Base-by-base conservation (phyloP, 805 yeast species). In the Saccharomycopsis javanensis region DNA sequence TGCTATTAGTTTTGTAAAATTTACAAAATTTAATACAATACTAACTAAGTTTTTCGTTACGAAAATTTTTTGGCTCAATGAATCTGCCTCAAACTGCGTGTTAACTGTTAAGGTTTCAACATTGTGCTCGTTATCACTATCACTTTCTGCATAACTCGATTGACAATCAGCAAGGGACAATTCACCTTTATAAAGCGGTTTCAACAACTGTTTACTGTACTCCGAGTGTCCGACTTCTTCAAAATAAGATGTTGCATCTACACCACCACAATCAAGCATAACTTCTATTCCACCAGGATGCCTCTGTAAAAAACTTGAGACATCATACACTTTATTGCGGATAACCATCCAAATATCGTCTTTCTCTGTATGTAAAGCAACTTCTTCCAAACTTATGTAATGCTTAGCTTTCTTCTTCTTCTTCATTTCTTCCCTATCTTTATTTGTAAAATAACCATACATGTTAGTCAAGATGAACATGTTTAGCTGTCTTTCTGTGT, bases 291-390 rank as follows among this genome's bases (percentile, higher is more conserved):
- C 63, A 11, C 63, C 63, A n/a, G 86, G 86, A 63, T 81, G 86
- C 38, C 23, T n/a, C 8, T 18, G 5, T 11, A 57, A 18, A 50
- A 60, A 60, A 23, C 68, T 71, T 3, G 92, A 78, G 28, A 86
- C 78, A 68, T 88, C 85, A 69, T 83, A 88, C 3, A 92, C 96
- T 63, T 83, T 82, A 58, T 85, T 87, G 65, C 88, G 83, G 59
- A 88, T 77, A 54, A 88, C 79, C 76, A 92, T 81, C 96, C 97
- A 92, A 46, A 88, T 71, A 64, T 87, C 89, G 15, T 83, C 85
- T 50, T 83, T 79, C 13, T 80, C 74, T 68, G 79, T 81, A 76
- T 91, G 97, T 63, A 75, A 67, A 33, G 82, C 77, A 53, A 90
- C 81, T 68, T 90, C 87, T 34, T 55, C 57, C 13, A 57, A 42